Evolutionary conservation across 2,329 filamentous ascomycete species (phyloP).

Genomic region (Aschersonia sp.): DNA sequence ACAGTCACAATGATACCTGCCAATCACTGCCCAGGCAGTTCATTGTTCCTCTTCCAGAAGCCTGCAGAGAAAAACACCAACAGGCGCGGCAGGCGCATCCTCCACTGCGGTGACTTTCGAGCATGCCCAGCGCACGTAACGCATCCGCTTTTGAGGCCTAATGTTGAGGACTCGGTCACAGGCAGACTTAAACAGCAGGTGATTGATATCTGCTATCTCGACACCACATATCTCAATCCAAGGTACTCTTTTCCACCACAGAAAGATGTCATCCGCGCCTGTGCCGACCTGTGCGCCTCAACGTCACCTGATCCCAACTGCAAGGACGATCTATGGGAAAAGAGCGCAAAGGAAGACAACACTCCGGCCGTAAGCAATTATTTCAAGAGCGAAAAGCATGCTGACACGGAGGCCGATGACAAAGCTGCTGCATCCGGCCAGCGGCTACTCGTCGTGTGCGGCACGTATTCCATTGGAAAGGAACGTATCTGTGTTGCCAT

Average conservation of each 20-base stretch:
- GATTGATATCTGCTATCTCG: conserved; percentile 91
- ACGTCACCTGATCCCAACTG: conserved; percentile 49
- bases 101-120: conserved; percentile 93
- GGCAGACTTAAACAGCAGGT: conserved; percentile 67
- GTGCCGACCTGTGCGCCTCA: conserved; percentile 73
- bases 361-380: conserved; percentile 37
- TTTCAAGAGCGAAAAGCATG: conserved; percentile 25
- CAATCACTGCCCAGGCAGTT: conserved; percentile 93
- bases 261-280: conserved; percentile 73
- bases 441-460: conserved; percentile 78
- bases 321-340: conserved; percentile 32
- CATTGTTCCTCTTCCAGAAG: conserved; percentile 87
- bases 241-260: conserved; percentile 91
- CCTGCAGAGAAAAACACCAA: conserved; percentile 43
- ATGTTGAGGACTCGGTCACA: conserved; percentile 53
- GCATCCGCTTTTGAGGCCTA: conserved; percentile 69
- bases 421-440: conserved; percentile 18
- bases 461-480: conserved; percentile 96
- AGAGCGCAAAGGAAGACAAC: conserved; percentile 24
- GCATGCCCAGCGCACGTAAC: conserved; percentile 74
- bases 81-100: conserved; percentile 56
- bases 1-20: conserved; percentile 89
- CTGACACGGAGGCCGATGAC: conserved; percentile 13
- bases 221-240: conserved; percentile 93
- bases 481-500: conserved; percentile 92